Evolutionary conservation across 2,329 filamentous ascomycete genomes (phyloP).

Genomic region (Trichoderma sp.): DNA sequence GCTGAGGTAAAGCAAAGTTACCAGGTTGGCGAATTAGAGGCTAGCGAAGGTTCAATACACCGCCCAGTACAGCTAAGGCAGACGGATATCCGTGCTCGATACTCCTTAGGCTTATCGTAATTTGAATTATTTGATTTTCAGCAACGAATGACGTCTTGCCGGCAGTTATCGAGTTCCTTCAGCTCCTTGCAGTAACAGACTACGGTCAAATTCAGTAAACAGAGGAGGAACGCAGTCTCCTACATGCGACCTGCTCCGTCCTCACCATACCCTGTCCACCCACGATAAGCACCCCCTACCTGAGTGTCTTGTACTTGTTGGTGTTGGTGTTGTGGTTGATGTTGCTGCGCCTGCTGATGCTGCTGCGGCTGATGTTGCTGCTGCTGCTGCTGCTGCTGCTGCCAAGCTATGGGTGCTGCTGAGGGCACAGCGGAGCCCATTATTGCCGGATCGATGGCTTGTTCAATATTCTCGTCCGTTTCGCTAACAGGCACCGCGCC

Average conservation of each 20-base stretch:
- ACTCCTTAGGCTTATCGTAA: background rate
- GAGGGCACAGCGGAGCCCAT: slow-evolving; percentile 42
- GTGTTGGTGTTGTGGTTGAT: slow-evolving; percentile 29
- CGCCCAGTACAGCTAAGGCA: background rate
- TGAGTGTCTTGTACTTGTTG: slow-evolving; percentile 43
- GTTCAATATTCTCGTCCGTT: slow-evolving; percentile 38
- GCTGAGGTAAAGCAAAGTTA: background rate
- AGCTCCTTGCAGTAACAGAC: background rate
- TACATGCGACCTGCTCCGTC: slow-evolving; percentile 22
- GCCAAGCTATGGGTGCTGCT: slow-evolving; percentile 50
- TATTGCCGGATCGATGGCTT: slow-evolving; percentile 33
- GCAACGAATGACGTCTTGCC: background rate
- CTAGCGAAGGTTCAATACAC: background rate
- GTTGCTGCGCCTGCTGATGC: slow-evolving; percentile 4
- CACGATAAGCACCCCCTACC: slow-evolving; percentile 35
- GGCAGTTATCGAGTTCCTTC: background rate
- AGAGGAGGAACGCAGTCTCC: background rate
- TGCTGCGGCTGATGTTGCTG: slow-evolving; percentile 1
- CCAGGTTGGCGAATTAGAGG: background rate
- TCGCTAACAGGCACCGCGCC: slow-evolving; percentile 44
- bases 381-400: slow-evolving; percentile 36
- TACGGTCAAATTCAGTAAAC: background rate
- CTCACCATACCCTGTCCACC: slow-evolving; percentile 12
- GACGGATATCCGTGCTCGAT: background rate
- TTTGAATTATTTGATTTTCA: slow-evolving; percentile 15